These are phyloP conservation scores for Trichoderma parareesei DNA, from an alignment of 495 filamentous ascomycete genomes.

Conservation along the genomic window DNA sequence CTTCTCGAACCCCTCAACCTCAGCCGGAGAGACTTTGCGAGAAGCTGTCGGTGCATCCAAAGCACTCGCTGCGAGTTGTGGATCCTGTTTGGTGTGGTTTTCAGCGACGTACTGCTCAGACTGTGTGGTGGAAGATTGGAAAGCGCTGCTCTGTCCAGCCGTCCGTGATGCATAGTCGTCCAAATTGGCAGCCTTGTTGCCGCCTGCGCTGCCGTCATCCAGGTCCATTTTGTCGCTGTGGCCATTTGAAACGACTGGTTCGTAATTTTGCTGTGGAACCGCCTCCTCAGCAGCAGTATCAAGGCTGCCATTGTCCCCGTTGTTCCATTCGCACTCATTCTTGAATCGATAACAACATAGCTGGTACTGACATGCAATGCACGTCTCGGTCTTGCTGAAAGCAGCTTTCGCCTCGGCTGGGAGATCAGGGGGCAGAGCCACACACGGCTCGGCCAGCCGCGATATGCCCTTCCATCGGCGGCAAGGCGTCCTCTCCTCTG, in stretches of 20 bases:
- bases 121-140: neutral
- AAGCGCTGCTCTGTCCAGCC: neutral
- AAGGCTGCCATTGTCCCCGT: neutral
- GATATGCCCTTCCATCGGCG: neutral
- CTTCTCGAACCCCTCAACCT: slow-evolving; percentile 20
- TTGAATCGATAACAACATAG: neutral
- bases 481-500: neutral
- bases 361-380: slow-evolving; percentile 5
- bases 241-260: neutral
- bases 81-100: neutral
- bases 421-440: neutral
- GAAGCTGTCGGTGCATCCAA: neutral
- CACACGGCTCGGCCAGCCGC: neutral
- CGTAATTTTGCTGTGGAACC: neutral
- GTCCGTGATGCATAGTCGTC: too few species aligned
- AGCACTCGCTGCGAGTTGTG: neutral
- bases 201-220: neutral
- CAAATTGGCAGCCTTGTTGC: too few species aligned
- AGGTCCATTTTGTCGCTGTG: neutral
- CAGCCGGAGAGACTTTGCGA: neutral
- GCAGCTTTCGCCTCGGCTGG: neutral
- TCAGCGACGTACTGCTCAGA: neutral
- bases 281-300: neutral
- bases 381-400: neutral
- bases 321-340: neutral